Base-by-base conservation (phyloP, 2,329 filamentous ascomycete genomes). In the Rutstroemia sp. region DNA sequence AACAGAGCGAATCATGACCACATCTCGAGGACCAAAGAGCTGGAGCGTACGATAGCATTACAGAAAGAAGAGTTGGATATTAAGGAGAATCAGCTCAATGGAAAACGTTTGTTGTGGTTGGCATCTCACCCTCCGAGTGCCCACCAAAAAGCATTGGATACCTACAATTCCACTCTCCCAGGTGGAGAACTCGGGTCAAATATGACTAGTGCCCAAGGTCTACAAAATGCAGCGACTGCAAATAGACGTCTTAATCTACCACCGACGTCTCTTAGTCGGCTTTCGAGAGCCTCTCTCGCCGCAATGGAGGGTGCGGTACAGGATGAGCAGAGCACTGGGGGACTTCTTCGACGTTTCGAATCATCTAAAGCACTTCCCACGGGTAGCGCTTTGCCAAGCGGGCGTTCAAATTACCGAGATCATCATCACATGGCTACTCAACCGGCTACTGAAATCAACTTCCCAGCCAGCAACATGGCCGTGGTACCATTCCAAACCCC, bases 31-130 rank as follows among this genome's bases (percentile, higher is more conserved):
- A 27, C 19, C 44, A 27, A 56, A 6, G 47, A 56, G 12, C 25
- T 56, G 17, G 36, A 51, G 30, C 23, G 25, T 8, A 50, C 44
- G 2, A 56, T 56, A 8, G 17, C 25, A 6, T 25, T 21, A 2
- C 53, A 56, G 8, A 48, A 40, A 12, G 53, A 56, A 39, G 47
- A 56, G 5, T 49, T 56, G 14, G 47, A 56, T 14, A 25, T 56
- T 19, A 56, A 56, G 9, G 53, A 56, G 4, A 50, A 56, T 3
- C 53, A 56, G 6, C 19, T 56, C 0, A 56, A 56, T 9, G 53
- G 53, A 27, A 56, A 56, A 46, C 21, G 53, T 16, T 30, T 56
- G 1, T 40, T 56, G 8, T 56, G 53, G 53, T 34, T 56, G 14
- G 53, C 53, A 12, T 56, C 53, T 1, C 53, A 56, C 25, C 53